Percentiles rank a stretch among this genome's conserved stretches.
Evolutionary conservation across 2,329 filamentous ascomycete genomes (phyloP).

Genomic region (Penicillium sp.): DNA sequence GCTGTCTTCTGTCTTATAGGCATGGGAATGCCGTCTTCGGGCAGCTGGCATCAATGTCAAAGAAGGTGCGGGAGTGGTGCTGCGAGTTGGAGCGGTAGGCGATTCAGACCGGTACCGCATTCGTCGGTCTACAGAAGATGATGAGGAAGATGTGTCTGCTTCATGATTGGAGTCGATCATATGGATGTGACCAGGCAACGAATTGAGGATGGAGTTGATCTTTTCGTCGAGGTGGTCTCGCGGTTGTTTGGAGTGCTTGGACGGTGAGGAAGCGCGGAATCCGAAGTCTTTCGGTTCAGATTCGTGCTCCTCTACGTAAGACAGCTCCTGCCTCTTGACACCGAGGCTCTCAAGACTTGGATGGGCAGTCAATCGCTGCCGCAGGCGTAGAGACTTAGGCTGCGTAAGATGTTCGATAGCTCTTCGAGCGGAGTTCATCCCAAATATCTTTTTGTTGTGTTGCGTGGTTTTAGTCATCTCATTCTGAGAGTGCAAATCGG

Average conservation of each 20-base stretch:
- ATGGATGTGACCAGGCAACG: slow-evolving; percentile 75
- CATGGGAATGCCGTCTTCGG: slow-evolving; percentile 36
- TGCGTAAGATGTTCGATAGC: slow-evolving; percentile 22
- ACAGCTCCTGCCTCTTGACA: slow-evolving; percentile 27
- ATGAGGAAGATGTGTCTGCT: slow-evolving; percentile 32
- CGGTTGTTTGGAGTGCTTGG: slow-evolving; percentile 41
- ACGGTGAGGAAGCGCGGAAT: slow-evolving; percentile 43
- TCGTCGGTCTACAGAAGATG: slow-evolving; percentile 36
- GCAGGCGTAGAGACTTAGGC: slow-evolving; percentile 26
- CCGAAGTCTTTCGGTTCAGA: slow-evolving; percentile 18
- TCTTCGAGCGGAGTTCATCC: slow-evolving; percentile 19
- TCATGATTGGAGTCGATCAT: slow-evolving; percentile 56
- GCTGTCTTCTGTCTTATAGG: slow-evolving; percentile 52
- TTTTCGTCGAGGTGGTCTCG: slow-evolving; percentile 75
- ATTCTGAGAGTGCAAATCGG: slow-evolving; percentile 13
- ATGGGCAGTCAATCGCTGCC: slow-evolving; percentile 32
- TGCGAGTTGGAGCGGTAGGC: slow-evolving; percentile 40
- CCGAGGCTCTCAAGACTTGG: slow-evolving; percentile 36
- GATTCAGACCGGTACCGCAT: slow-evolving; percentile 36
- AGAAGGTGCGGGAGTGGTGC: slow-evolving; percentile 62
- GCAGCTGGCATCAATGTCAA: slow-evolving; percentile 66
- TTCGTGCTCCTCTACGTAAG: slow-evolving; percentile 22
- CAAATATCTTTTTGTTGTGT: slow-evolving; percentile 17
- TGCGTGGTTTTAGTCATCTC: slow-evolving; percentile 21
- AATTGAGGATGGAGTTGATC: slow-evolving; percentile 74